Base-by-base conservation (phyloP, 192 early-diverging fungal genomes). In the Obelidium mucronatum region DNA sequence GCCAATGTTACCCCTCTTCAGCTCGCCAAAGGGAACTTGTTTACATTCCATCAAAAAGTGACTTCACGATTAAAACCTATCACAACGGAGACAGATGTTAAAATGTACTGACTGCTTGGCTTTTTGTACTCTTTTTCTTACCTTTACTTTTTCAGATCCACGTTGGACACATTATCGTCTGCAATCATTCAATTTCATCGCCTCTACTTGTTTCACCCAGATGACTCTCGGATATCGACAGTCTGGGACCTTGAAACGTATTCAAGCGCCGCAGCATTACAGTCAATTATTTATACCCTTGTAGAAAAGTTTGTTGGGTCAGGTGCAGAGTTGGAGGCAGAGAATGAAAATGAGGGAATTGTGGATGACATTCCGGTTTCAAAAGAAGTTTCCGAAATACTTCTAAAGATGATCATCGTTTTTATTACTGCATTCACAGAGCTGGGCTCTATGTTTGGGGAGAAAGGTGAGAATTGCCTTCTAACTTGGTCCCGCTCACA, bases 21-120 rank as follows among this genome's bases (percentile, higher is more conserved):
- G 26, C 69, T 82, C 60, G 80, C 81, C 2, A 75, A 63, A 37
- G 77, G 78, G 8, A 85, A 85, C 60, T 31, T 85, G 4, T 30
- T 19, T 31, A 53, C 75, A 35, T 81, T 79, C 44, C 71, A 81
- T 63, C 52, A 79, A 36, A 51, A 39, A 33, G 64, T 75, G n/a
- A 33, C 40, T 3, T 62, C 56, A 11, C 56, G 59, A 13, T 34
- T 42, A 35, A 40, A 58, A 54, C 35, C 76, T 30, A 17, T 26
- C 30, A 24, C 31, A 74, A 70, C 39, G 4, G 62, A 72, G 13
- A 35, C 31, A 37, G 31, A 35, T 64, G 4, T 64, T 37, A 19
- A 24, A 34, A 37, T 22, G 31, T 37, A 37, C 3, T 64, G 19
- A 30, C 36, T 64, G 3, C 31, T 34, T 30, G n/a, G 11, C 33